Evolutionary conservation across 208 protist genomes (phyloP), one percentile per base, ranked within the genome.

Genomic region (Endotrypanum monterogeii): DNA sequence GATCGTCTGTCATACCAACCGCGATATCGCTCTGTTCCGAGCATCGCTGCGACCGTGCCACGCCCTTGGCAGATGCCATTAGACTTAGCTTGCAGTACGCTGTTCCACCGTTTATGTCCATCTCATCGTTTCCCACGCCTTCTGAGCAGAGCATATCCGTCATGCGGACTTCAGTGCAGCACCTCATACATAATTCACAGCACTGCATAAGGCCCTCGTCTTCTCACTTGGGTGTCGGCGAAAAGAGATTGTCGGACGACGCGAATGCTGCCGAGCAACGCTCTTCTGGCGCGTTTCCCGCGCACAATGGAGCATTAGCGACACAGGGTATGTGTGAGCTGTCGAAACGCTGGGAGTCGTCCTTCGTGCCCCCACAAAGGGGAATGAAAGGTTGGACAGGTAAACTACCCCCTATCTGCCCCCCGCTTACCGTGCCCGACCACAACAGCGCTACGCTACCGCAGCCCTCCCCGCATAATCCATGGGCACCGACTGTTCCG

Each of bases 31-130:
- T 32, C 28, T 60, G 39, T 35, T 3, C n/a, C 11, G 41, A 62
- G 25, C 54, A 32, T 20, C 71, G 57, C 51, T 50, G 70, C 4
- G 67, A 48, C 54, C 28, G 57, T 46, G 71, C 65, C 55, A 76
- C 67, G 0, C 39, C 72, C 41, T 62, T 55, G 25, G 72, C 79
- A 30, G 54, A 75, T 35, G 51, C 73, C 16, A 85, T 85, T 62
- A 69, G 82, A 11, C 68, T 85, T 11, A 63, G 79, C 51, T 54
- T 54, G 39, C 73, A 76, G 32, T 80, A 50, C 28, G 48, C 55
- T 25, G 37, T 41, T 37, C 67, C 77, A 12, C 75, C 81, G 2
- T 80, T 82, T 30, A 82, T 85, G 77, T 85, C 81, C 16, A 72
- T 85, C 57, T 80, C 81, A 37, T 78, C 74, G 8, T 61, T 41